phyloP scores from a whole-genome alignment of 2,329 filamentous ascomycete species.

The Microsporum canis region DNA sequence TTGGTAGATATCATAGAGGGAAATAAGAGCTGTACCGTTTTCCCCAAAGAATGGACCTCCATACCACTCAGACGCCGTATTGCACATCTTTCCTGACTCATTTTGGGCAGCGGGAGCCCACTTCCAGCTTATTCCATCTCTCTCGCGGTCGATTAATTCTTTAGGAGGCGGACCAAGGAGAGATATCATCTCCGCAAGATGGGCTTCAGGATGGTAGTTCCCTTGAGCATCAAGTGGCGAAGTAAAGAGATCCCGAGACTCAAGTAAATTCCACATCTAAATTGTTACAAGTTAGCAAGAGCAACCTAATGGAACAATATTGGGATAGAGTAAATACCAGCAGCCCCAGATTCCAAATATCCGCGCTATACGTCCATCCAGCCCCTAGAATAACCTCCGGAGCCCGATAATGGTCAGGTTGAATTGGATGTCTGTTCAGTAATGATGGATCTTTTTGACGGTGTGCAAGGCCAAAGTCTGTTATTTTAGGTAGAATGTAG shows the following conservation, averaged over 20 bases:
- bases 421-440: constrained; percentile 14
- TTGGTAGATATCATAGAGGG: neutral
- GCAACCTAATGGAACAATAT: neutral
- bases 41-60: constrained; percentile 24
- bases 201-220: constrained; percentile 28
- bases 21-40: constrained; percentile 18
- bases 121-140: constrained; percentile 16
- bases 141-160: constrained; percentile 25
- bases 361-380: constrained; percentile 37
- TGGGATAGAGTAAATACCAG: constrained; percentile 29
- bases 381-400: constrained; percentile 38
- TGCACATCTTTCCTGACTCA: constrained; percentile 1
- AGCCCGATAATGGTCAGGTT: constrained; percentile 28
- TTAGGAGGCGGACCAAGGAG: constrained; percentile 35
- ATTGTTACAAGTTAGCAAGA: neutral
- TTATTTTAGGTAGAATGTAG: constrained; percentile 7
- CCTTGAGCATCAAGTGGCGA: constrained; percentile 29
- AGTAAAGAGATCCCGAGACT: constrained; percentile 36
- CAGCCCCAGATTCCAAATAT: constrained; percentile 42
- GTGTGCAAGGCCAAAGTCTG: constrained; percentile 8
- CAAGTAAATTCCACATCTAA: constrained; percentile 40
- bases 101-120: constrained; percentile 2
- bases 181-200: constrained; percentile 38
- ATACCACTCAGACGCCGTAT: constrained; percentile 7
- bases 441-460: neutral